Base-by-base conservation (phyloP, 2,329 filamentous ascomycete genomes). In the Colletotrichum gigasporum region DNA sequence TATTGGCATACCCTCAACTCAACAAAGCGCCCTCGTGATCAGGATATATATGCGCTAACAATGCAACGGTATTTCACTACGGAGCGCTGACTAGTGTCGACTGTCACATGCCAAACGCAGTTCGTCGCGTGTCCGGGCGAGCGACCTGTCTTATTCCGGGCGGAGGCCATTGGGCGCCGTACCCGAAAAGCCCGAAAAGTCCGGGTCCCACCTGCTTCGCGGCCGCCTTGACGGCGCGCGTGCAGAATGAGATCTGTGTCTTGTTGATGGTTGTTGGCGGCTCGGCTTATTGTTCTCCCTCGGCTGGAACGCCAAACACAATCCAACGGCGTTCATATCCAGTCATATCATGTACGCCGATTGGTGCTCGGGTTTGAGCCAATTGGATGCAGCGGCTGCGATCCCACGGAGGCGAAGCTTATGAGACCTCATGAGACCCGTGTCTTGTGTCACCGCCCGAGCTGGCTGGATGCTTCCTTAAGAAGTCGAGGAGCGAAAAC, bases 131-230 rank as follows among this genome's bases (percentile, higher is more conserved):
- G 39, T 26, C 37, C 44, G 22, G 41, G 54, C 54, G 16, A 18
- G 12, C 32, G 20, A 28, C 34, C 39, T 41, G 56, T 61, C 60
- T 63, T 16, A 24, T 35, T 20, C 48, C 47, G 47, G 55, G 48
- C 56, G 42, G 61, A 48, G 28, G 48, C 41, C 28, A 54, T 61
- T 64, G 48, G 56, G 44, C 35, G 37, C 61, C 56, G 34, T 54
- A 48, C 41, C 34, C 56, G 61, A 44, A 60, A 30, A 32, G 55
- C 34, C 61, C 55, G 48, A 60, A 61, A 54, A 34, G 45, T 39
- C 39, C 55, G 61, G 55, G 47, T 34, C 20, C 61, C 48, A 64
- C 41, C 55, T 53, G 18, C 20, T 39, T 39, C 32, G 10, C 30
- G 48, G 11, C 52, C 42, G 52, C 58, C 58, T 20, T 42, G 41